Base-by-base conservation (phyloP, 1,284 basidiomycete genomes). In the Mycosarcoma maydis region DNA sequence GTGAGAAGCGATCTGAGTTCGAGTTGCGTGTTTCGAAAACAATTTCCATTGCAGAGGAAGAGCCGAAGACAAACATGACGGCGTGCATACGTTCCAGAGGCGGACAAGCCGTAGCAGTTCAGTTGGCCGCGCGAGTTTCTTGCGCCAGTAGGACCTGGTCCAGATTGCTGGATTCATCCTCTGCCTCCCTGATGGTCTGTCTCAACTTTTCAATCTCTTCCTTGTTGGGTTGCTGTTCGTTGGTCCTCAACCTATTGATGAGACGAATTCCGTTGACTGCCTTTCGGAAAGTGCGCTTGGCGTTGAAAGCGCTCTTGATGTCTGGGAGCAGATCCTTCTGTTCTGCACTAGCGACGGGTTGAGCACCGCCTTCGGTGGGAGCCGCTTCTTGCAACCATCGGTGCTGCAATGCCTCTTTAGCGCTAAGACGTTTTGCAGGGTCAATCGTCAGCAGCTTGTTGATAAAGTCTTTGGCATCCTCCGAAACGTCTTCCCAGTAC, bases 281-380 rank as follows among this genome's bases (percentile, higher is more conserved):
- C 53, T 80, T 80, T 38, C 69, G 54, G 65, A 80, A 80, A 9
- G 78, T 81, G 0, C 66, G 30, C 42, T 80, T 80, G 16, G 78
- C 80, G 58, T 80, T 80, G 74, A 81, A 81, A 11, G 80, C 80
- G 19, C 48, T 66, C 64, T 80, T 81, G 68, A 81, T 80, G 33
- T 78, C 80, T 19, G 80, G 80, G 40, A 81, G 54, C 33, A 81
- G 50, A 45, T 80, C 79, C 46, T 73, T 67, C 56, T 80, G 77
- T 23, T 52, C 57, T 4, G n/a, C 26, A 10, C 13, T 14, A 0
- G 30, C 14, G 4, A 13, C 20, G 1, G 36, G 24, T 10, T 32
- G 22, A 9, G 23, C 19, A 3, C 17, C 32, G 0, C 5, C 22
- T 3, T 32, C 34, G 22, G 43, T 47, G 20, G 47, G 23, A 9